Percentiles rank a stretch among this genome's conserved stretches.
phyloP scores from a whole-genome alignment of 2,329 filamentous ascomycete species.

The Penicillium sp. region DNA sequence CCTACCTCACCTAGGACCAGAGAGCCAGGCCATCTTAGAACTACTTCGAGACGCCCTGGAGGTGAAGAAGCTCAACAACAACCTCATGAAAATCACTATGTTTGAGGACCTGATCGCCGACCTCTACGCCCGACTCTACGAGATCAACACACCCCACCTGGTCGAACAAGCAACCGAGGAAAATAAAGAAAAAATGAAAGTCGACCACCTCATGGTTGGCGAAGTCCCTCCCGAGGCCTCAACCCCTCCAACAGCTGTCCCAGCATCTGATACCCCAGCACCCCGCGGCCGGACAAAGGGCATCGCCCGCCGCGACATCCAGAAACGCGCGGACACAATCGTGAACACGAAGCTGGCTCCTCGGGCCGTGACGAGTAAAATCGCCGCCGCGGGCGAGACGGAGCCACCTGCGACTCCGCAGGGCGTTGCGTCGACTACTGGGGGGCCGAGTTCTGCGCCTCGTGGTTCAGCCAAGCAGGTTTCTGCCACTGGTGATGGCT shows the following conservation, averaged over 20 bases:
- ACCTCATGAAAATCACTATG: constrained; percentile 76
- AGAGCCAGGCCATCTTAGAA: constrained; percentile 53
- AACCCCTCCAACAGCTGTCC: constrained; percentile 31
- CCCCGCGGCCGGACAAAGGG: constrained; percentile 52
- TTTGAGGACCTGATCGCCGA: constrained; percentile 96
- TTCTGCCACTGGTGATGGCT: neutral
- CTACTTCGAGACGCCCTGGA: constrained; percentile 66
- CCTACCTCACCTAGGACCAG: constrained; percentile 54
- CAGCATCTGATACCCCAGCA: constrained; percentile 36
- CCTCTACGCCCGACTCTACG: constrained; percentile 66
- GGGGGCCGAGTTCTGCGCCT: constrained; percentile 50
- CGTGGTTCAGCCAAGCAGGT: constrained; percentile 10
- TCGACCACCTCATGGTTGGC: constrained; percentile 45
- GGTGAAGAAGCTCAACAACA: constrained; percentile 76
- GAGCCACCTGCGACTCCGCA: constrained; percentile 19
- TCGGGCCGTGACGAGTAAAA: constrained; percentile 28
- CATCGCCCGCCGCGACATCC: constrained; percentile 59
- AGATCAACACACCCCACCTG: constrained; percentile 39
- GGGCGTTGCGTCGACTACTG: constrained; percentile 7
- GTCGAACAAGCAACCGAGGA: constrained; percentile 44
- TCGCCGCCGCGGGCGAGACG: constrained; percentile 22
- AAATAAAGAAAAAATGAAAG: constrained; percentile 48
- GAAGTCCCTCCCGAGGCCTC: constrained; percentile 32
- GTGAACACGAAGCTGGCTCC: constrained; percentile 41
- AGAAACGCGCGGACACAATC: constrained; percentile 58